Evolutionary conservation across 108 stramenopile genomes (phyloP).

Genomic region (Stephanodiscus triporus): DNA sequence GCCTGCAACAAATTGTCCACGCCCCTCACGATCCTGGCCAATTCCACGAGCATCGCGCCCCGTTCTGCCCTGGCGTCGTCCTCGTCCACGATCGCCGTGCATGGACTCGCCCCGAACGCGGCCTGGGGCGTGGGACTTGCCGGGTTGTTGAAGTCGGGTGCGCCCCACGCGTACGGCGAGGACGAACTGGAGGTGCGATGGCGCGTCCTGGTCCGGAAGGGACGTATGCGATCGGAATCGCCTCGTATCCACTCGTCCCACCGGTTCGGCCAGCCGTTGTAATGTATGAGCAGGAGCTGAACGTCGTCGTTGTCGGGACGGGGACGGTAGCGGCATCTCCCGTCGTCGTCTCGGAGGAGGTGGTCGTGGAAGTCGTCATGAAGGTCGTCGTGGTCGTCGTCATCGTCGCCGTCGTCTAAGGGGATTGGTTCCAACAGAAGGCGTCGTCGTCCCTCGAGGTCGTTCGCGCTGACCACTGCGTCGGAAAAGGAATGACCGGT

Average conservation of each 20-base stretch:
- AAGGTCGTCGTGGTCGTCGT: constrained; percentile 33
- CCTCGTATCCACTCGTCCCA: constrained; percentile 98
- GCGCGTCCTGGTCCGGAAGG: constrained; percentile 84
- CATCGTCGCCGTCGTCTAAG: constrained; percentile 35
- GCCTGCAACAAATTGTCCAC: constrained; percentile 54
- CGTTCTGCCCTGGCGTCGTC: constrained; percentile 67
- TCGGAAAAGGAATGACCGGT: constrained; percentile 41
- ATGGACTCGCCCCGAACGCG: constrained; percentile 67
- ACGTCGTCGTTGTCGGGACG: constrained; percentile 67
- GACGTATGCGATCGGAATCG: constrained; percentile 87
- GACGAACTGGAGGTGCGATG: constrained; percentile 48
- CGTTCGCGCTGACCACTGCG: constrained; percentile 74
- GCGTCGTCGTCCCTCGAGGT: constrained; percentile 74
- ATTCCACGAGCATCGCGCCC: constrained; percentile 62
- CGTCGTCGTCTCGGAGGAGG: constrained; percentile 5
- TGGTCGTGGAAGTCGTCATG: constrained; percentile 16
- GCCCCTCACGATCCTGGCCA: constrained; percentile 52
- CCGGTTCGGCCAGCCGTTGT: constrained; percentile 98
- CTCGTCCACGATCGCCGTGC: constrained; percentile 63
- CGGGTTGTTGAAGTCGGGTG: constrained; percentile 27
- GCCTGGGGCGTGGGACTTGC: constrained; percentile 73
- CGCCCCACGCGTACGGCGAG: too few species aligned
- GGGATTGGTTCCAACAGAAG: constrained; percentile 72
- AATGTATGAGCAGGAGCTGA: constrained; percentile 87
- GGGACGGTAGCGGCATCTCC: constrained; percentile 32